Base-by-base conservation (phyloP, 2,329 filamentous ascomycete species). In the Alternaria arborescens region DNA sequence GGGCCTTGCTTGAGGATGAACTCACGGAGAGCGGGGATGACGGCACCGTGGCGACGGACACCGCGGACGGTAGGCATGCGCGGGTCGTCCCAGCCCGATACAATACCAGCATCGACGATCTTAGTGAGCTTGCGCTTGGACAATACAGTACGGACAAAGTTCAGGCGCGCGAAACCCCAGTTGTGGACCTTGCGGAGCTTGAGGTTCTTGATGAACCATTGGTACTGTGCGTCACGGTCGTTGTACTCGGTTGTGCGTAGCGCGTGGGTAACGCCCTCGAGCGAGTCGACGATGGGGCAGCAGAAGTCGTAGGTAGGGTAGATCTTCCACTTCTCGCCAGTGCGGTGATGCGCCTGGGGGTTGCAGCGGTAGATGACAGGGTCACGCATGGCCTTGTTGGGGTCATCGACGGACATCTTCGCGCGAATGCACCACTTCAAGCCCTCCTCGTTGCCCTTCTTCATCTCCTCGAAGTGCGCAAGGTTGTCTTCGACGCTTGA, bases 311-410 rank as follows among this genome's bases (percentile, higher is more conserved):
- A 95, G 66, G 90, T 94, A 34, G 91, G 91, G 80, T 94, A 94
- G 75, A 93, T 90, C 82, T 94, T 94, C 91, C 91, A 94, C 63
- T 85, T 88, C 59, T 83, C 86, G 32, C 91, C 91, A 2, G 92
- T 95, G 69, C 92, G 88, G 82, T 95, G 92, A 78, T 95, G 91
- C 11, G 83, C 78, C 50, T 85, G 76, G 6, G 87, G 84, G 74
- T 97, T 97, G 87, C 93, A 97, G 68, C 95, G 90, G 85, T 97
- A 98, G 79, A 99, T 96, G 79, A 98, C 94, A 12, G 95, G 95
- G 79, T 99, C 95, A 67, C 95, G 88, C 87, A 98, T 89, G 54
- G 95, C 93, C 81, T 97, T 97, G 84, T 99, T 98, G 67, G 91
- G 91, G 81, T 95, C 91, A 79, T 97, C 92, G 70, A 91, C 88